phyloP scores from a whole-genome alignment of 1,284 basidiomycete genomes.

The Agaricales sp. region DNA sequence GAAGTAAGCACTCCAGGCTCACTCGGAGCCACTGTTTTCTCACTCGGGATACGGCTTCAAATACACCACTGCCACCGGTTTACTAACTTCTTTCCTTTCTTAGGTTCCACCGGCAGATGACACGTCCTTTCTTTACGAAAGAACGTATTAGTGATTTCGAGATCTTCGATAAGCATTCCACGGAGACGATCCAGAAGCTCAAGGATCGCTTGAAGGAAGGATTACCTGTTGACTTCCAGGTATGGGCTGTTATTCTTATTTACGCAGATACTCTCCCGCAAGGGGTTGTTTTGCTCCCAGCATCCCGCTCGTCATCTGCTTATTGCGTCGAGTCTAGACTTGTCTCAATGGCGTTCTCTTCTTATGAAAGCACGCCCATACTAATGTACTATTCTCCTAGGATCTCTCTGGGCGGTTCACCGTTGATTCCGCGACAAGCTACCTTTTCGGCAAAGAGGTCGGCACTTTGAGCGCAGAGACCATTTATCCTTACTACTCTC shows the following conservation, averaged over 20 bases:
- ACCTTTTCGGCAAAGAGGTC: slow-evolving; percentile 10
- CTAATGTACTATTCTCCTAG: slow-evolving; percentile 2
- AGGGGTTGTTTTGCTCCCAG: too few species aligned
- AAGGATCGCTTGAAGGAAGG: slow-evolving; percentile 6
- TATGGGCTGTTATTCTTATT: slow-evolving; percentile 1
- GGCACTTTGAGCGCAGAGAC: slow-evolving; percentile 4
- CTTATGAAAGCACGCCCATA: neutral
- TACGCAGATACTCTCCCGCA: too few species aligned
- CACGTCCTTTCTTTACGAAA: slow-evolving; percentile 27
- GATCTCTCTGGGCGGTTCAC: slow-evolving; percentile 14
- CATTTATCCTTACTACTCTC: slow-evolving; percentile 4
- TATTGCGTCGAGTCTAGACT: neutral
- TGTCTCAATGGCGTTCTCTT: neutral
- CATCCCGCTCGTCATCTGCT: too few species aligned
- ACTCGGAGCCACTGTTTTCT: neutral
- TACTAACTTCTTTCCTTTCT: neutral
- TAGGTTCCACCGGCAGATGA: slow-evolving; percentile 28
- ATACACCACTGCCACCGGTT: neutral
- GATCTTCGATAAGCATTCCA: slow-evolving; percentile 18
- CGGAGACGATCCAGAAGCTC: slow-evolving; percentile 8
- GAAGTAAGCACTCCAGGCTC: slow-evolving; percentile 8
- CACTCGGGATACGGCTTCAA: too few species aligned
- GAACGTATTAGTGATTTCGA: slow-evolving; percentile 28
- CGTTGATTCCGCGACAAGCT: slow-evolving; percentile 17
- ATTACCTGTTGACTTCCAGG: slow-evolving; percentile 10